Evolutionary conservation across 768 basidiomycete genomes (phyloP), one percentile per base, ranked within the genome.

Genomic region (Xerocomellus dryophilus): DNA sequence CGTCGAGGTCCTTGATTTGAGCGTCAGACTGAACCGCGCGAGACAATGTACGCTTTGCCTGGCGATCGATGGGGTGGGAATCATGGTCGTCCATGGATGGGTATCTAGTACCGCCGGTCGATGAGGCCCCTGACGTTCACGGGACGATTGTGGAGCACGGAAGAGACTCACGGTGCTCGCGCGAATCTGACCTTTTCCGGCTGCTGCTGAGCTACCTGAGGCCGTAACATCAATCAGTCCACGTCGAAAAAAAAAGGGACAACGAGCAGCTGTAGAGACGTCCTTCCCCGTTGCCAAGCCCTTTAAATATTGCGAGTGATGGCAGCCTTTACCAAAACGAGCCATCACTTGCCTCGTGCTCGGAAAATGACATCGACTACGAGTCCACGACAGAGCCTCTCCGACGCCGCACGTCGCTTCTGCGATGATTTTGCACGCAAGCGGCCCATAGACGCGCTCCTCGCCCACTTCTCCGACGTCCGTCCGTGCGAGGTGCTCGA

Each of bases 1-100:
- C 85, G 72, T 85, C 82, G 54, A 86, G 70, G 49, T 81, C 80
- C 67, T 81, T 83, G 77, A 86, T 81, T 57, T 78, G 77, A 48
- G 74, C 68, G 61, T 85, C 83, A 47, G 79, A 78, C 49, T 77
- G 71, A 9, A 75, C 56, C 8, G 78, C 77, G 42, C 76, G 79
- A 50, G 76, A 72, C 12, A 81, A 78, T 18, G 73, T 73, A 51
- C 69, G 76, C 57, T 73, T 78, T 64, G 81, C 64, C 29, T 74
- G 73, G 23, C 67, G 69, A 60, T 84, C 78, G 38, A 85, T 40
- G 43, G 41, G 29, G 38, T 8, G 41, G n/a, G 48, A 23, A 17
- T 36, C 40, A 2, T 46, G 41, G 50, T 55, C 48, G 38, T 53
- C 51, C 51, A 51, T 60, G 42, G 43, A 41, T 8, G 54, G 50